phyloP scores from a whole-genome alignment of 2,329 filamentous ascomycete genomes.

The Fusarium brachygibbosum region DNA sequence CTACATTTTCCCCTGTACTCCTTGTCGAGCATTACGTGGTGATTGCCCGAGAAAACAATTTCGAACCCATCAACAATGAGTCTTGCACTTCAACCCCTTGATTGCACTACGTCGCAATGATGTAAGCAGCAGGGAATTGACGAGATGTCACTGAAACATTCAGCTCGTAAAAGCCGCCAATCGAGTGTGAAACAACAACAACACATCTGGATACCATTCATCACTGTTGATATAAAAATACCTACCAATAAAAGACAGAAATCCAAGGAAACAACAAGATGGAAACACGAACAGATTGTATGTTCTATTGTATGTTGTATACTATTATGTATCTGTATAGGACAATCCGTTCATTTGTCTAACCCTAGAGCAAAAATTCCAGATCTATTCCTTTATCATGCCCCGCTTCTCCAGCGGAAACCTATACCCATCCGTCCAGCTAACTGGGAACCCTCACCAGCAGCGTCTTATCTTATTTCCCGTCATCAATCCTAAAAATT shows the following conservation, averaged over 20 bases:
- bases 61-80: background rate
- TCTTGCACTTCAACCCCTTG: background rate
- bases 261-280: background rate
- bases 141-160: conserved; percentile 28
- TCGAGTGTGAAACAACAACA: background rate
- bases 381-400: conserved; percentile 49
- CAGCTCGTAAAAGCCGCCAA: conserved; percentile 1
- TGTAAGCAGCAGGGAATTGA: conserved; percentile 32
- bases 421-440: conserved; percentile 42
- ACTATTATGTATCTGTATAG: conserved; percentile 43
- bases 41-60: background rate
- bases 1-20: background rate
- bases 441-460: conserved; percentile 41
- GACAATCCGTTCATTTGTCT: conserved; percentile 50
- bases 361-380: conserved; percentile 43
- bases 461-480: conserved; percentile 39
- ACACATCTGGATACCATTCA: background rate
- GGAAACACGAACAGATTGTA: conserved; percentile 25
- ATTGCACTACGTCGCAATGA: conserved; percentile 22
- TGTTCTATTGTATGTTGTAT: conserved; percentile 37
- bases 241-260: background rate
- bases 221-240: background rate
- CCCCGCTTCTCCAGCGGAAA: conserved; percentile 31
- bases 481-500: conserved; percentile 48
- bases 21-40: background rate